Conservation (phyloP, 345 rosid genomes). For the Euphorbia pulcherrima region DNA sequence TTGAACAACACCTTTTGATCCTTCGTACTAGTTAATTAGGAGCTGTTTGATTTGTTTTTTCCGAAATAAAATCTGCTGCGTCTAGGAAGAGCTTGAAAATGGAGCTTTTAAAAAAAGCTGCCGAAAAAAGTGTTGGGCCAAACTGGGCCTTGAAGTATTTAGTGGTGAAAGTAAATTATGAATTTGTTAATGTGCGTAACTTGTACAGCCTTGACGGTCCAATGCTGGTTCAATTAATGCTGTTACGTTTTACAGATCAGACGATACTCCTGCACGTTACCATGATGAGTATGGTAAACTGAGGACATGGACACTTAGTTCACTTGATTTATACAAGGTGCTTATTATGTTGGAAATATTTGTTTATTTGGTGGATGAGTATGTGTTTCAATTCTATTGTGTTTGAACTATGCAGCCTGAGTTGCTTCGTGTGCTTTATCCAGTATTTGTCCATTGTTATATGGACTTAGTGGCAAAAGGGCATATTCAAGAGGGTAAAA, state of each 20-base stretch:
- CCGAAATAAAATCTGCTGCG: no score
- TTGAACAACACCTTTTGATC: no score
- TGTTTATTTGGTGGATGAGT: background rate
- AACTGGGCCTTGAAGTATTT: no score
- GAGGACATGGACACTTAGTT: constrained; percentile 76
- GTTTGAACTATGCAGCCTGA: constrained; percentile 65
- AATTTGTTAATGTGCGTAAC: background rate
- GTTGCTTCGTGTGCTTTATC: constrained; percentile 93
- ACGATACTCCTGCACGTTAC: constrained; percentile 56
- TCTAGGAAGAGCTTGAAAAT: no score
- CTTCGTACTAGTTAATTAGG: no score
- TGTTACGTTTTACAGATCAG: constrained; percentile 40
- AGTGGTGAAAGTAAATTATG: background rate
- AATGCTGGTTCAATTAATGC: background rate
- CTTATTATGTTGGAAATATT: background rate
- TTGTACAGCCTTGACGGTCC: background rate
- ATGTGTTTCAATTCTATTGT: background rate
- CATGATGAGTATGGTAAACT: constrained; percentile 73
- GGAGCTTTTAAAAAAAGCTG: no score
- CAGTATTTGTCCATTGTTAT: constrained; percentile 85
- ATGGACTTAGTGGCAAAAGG: constrained; percentile 89
- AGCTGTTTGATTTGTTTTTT: no score
- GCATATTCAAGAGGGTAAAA: constrained; percentile 69
- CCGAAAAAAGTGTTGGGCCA: no score
- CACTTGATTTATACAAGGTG: constrained; percentile 89